Percentiles rank a stretch among this genome's conserved stretches.
These are phyloP conservation scores for Syzygium syzygioides DNA, from an alignment of 441 rosid species.

Conservation along the genomic window DNA sequence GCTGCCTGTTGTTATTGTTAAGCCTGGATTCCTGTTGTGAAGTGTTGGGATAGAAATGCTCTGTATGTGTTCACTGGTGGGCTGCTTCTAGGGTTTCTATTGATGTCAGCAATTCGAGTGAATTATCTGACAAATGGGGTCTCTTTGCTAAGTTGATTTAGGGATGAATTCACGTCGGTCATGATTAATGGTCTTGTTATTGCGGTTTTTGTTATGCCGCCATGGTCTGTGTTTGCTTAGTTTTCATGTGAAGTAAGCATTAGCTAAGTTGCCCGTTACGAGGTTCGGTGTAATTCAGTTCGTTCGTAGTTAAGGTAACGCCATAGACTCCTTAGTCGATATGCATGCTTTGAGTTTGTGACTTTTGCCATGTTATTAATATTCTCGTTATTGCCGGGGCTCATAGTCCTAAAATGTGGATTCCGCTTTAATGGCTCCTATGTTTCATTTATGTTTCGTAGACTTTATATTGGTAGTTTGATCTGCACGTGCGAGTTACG, in stretches of 20 bases:
- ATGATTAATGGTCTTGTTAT: neutral
- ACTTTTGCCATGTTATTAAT: neutral
- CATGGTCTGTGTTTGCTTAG: neutral
- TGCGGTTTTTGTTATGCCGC: neutral
- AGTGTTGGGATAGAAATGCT: neutral
- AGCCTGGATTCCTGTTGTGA: neutral
- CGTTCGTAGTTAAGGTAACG: neutral
- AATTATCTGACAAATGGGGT: neutral
- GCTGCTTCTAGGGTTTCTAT: constrained; percentile 1
- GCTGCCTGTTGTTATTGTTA: constrained; percentile 16
- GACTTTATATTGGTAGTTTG: neutral
- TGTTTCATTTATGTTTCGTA: neutral
- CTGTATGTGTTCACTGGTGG: neutral
- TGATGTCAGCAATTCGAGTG: neutral
- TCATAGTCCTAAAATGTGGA: neutral
- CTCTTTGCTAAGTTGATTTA: neutral
- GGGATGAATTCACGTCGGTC: neutral
- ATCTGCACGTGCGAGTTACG: neutral
- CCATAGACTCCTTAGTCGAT: neutral
- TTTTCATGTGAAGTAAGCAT: neutral
- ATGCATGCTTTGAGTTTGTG: neutral
- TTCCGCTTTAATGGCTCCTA: neutral
- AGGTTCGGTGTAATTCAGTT: neutral
- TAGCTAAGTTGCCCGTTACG: neutral
- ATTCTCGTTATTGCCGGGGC: neutral